These are phyloP conservation scores for Nitzschia sp. DNA, from an alignment of 108 stramenopile genomes.

Conservation along the genomic window DNA sequence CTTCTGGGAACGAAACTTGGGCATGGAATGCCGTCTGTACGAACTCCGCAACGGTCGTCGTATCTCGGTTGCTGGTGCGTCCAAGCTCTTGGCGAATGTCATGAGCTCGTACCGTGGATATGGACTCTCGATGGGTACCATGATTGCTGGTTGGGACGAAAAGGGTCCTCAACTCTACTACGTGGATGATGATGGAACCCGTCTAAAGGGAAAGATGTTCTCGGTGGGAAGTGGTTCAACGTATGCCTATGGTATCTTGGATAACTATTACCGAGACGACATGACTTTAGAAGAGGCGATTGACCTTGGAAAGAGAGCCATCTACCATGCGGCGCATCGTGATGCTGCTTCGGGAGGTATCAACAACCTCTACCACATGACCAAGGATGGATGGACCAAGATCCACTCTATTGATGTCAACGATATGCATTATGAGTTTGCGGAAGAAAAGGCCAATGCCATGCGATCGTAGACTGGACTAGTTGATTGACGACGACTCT, in stretches of 20 bases:
- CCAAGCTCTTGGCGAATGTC: constrained; percentile 97
- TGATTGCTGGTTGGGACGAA: constrained; percentile 99
- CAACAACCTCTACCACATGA: constrained; percentile 96
- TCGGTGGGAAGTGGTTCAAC: constrained; percentile 98
- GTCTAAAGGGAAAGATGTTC: constrained; percentile 96
- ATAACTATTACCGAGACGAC: constrained; percentile 92
- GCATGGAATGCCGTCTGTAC: constrained; percentile 96
- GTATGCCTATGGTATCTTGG: constrained; percentile 99
- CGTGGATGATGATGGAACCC: constrained; percentile 98
- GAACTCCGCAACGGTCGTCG: constrained; percentile 97
- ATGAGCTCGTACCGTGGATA: constrained; percentile 97
- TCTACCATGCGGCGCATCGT: constrained; percentile 99
- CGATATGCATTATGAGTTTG: constrained; percentile 96
- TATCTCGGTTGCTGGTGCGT: constrained; percentile 97
- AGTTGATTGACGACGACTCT: no score
- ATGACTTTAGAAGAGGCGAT: constrained; percentile 98
- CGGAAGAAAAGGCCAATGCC: constrained; percentile 83
- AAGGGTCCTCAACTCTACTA: constrained; percentile 99
- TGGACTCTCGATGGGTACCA: constrained; percentile 98
- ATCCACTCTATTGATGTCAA: constrained; percentile 97
- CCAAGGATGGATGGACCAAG: constrained; percentile 95
- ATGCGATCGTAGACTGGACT: constrained; percentile 58
- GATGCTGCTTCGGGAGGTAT: constrained; percentile 98
- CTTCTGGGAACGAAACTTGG: constrained; percentile 99
- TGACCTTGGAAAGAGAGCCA: constrained; percentile 98